Conservation (phyloP, 768 basidiomycete genomes). For the Solioccasus polychromus region DNA sequence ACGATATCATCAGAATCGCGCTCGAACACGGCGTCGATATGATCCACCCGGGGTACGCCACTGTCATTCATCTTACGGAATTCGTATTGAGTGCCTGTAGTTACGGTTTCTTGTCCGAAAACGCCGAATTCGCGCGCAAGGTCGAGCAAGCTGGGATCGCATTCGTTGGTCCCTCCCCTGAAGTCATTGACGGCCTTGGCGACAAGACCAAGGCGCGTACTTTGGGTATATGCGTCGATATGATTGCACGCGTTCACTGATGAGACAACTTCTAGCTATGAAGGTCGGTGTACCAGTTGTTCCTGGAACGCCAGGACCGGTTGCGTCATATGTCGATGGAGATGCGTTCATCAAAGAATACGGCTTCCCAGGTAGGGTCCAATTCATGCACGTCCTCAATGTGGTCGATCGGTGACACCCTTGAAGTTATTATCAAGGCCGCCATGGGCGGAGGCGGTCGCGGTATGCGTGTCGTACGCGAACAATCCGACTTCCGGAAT, state of each 20-base stretch:
- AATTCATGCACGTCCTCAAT: neutral
- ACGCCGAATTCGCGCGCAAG: slow-evolving; percentile 94
- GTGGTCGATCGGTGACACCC: slow-evolving; percentile 6
- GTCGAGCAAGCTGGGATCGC: slow-evolving; percentile 97
- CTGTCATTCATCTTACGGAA: neutral
- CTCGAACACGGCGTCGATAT: slow-evolving; percentile 98
- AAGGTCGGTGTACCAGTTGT: slow-evolving; percentile 93
- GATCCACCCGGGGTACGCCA: slow-evolving; percentile 90
- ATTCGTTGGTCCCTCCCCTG: slow-evolving; percentile 93
- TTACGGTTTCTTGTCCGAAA: slow-evolving; percentile 97
- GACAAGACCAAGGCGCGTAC: slow-evolving; percentile 98
- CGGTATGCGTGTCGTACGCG: slow-evolving; percentile 98
- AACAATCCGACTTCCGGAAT: slow-evolving; percentile 86
- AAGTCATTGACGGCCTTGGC: slow-evolving; percentile 95
- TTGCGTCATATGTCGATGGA: slow-evolving; percentile 74
- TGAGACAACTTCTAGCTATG: slow-evolving; percentile 55
- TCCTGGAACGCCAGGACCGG: slow-evolving; percentile 96
- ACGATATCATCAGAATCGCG: slow-evolving; percentile 95
- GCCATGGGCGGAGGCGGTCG: slow-evolving; percentile 99
- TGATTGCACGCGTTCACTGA: neutral
- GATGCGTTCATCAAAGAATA: slow-evolving; percentile 90
- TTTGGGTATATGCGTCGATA: slow-evolving; percentile 51
- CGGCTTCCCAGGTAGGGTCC: slow-evolving; percentile 80
- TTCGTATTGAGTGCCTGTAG: slow-evolving; percentile 37
- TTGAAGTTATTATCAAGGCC: slow-evolving; percentile 94